These are phyloP conservation scores for Lupinus albus DNA, from an alignment of 306 rosid species.

Conservation along the genomic window DNA sequence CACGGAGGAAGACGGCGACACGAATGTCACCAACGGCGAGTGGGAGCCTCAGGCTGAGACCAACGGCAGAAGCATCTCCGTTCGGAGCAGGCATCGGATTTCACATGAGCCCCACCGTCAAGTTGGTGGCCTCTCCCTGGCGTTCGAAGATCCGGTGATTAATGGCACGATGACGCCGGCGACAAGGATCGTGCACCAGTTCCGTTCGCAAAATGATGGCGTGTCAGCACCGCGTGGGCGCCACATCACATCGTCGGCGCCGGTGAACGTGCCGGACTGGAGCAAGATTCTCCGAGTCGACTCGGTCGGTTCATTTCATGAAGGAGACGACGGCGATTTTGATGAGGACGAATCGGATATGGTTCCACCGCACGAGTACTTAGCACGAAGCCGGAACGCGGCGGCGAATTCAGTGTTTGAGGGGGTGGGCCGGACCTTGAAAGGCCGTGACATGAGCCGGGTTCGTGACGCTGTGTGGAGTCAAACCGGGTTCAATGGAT, in stretches of 20 bases:
- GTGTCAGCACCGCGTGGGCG: conserved; percentile 46
- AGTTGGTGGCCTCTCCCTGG: conserved; percentile 71
- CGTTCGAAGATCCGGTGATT: conserved; percentile 60
- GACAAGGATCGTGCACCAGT: conserved; percentile 75
- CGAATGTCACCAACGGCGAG: conserved; percentile 34
- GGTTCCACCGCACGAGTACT: conserved; percentile 91
- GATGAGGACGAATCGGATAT: conserved; percentile 66
- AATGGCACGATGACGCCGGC: conserved; percentile 33
- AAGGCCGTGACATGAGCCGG: conserved; percentile 93
- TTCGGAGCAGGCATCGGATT: conserved; percentile 42
- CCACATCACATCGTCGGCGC: conserved; percentile 75
- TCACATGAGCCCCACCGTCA: conserved; percentile 36
- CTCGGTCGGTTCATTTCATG: conserved; percentile 74
- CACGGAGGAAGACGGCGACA: conserved; percentile 43
- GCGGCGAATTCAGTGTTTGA: conserved; percentile 85
- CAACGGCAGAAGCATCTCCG: conserved; percentile 32
- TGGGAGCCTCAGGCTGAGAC: conserved; percentile 43
- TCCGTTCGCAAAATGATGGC: conserved; percentile 53
- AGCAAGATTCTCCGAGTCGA: conserved; percentile 91
- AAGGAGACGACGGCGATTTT: conserved; percentile 38
- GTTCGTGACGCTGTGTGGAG: conserved; percentile 97
- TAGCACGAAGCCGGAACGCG: conserved; percentile 73
- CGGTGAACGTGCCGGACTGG: conserved; percentile 98
- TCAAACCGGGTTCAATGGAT: conserved; percentile 93
- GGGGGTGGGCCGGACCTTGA: conserved; percentile 91